Base-by-base conservation (phyloP, 129 eudicot genomes). In the Lonicera japonica region DNA sequence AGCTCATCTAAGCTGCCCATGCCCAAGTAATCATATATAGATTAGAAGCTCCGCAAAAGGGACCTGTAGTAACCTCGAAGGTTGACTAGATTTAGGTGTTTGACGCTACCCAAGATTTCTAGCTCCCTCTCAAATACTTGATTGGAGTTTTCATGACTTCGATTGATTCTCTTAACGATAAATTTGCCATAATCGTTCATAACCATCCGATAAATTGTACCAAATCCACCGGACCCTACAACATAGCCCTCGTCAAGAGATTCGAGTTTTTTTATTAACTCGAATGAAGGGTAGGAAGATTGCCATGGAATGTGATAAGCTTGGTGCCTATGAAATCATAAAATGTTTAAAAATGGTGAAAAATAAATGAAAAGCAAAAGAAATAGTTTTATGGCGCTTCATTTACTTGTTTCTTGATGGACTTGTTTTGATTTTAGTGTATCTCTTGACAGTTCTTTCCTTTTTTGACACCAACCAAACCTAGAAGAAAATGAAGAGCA, bases 181-280 rank as follows among this genome's bases (percentile, higher is more conserved):
- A 87, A 92, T n/a, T 95, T 92, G 4, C 96, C 96, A 74, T 96
- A 92, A 68, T 92, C 98, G 41, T 88, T 92, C 98, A 92, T 92
- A 19, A 92, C 96, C 98, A 92, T 87, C 71, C 98, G 71, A 56
- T 85, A 92, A 0, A 92, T 96, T 8, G 96, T 92, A 63, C 98
- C 98, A 58, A 80, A 92, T 38, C 98, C 96, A 56, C 98, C 98
- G 0, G 96, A 81, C 71, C 98, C 98, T 11, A 92, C 98, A 62
- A 87, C 80, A 55, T 92, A 95, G 55, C 87, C 98, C 34, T 80
- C 91, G 1, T 73, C 77, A 53, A 92, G 95, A 21, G 95, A 75
- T 67, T 92, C 98, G 22, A 92, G 87, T 64, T 92, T 92, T 61
- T 92, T 96, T 40, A 87, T 84, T 53, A 92, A 87, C 74, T 92